phyloP scores from a whole-genome alignment of 2,329 filamentous ascomycete species.

The Phyllosticta citrichinensis region DNA sequence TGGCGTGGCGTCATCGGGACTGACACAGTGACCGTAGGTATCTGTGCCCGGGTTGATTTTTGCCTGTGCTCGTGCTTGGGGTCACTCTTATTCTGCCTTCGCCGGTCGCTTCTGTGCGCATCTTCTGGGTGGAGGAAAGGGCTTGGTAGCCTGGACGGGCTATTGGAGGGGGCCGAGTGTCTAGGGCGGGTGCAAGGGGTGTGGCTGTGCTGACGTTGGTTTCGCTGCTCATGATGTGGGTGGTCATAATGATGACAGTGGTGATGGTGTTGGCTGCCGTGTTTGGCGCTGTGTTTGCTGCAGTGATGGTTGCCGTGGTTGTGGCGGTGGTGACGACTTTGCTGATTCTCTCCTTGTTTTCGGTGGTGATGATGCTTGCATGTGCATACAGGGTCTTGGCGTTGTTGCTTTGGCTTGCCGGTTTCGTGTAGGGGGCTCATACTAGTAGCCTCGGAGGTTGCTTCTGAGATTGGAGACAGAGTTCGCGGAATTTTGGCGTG shows the following conservation, averaged over 20 bases:
- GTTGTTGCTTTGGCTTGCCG: not conserved
- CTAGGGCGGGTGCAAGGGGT: not conserved
- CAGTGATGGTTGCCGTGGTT: not conserved
- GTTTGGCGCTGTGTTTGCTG: not conserved
- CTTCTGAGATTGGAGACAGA: slow-evolving; percentile 4
- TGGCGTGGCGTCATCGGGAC: not conserved
- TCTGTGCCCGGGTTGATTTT: not conserved
- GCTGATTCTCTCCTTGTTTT: not conserved
- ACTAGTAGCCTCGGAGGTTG: not conserved
- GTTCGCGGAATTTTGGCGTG: not conserved
- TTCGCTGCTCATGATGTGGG: too few species aligned
- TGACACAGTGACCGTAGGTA: not conserved
- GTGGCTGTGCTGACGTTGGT: not conserved
- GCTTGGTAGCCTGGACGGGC: not conserved
- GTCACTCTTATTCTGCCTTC: not conserved
- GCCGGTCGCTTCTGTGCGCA: not conserved
- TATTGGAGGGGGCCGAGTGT: not conserved
- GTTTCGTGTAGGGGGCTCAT: not conserved
- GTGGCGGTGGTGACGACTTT: not conserved
- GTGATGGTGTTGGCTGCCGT: not conserved
- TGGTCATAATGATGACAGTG: not conserved
- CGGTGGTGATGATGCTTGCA: not conserved
- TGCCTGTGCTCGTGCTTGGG: not conserved
- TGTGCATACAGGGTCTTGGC: not conserved
- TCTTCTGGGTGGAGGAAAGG: not conserved